Base-by-base conservation (phyloP, 345 rosid genomes). In the Eucalyptus globulus region DNA sequence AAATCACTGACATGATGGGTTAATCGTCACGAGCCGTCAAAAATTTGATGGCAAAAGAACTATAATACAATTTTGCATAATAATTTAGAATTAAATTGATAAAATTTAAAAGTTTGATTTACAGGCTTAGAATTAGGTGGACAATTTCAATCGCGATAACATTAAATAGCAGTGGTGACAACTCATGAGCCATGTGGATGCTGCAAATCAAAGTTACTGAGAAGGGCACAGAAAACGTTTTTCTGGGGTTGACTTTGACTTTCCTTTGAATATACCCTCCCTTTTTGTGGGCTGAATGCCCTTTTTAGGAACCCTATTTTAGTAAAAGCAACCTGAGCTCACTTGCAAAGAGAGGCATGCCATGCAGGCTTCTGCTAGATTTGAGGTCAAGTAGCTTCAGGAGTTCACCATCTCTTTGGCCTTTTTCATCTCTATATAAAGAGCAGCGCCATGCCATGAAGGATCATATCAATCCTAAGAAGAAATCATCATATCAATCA, bases 21-120 rank as follows among this genome's bases (percentile, higher is more conserved):
- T 56, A 56, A 1, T 56, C 6, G 0, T 24, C 62, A 22, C 6
- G 0, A 2, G 62, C 14, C 6, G 2, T 24, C 29, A 0, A 24
- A 9, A 27, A 56, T 56, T 56, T 56, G 29, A 56, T 56, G 62
- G 0, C 14, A 4, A 9, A 56, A 24, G 6, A 56, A 24, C 14
- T 56, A 56, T 0, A 56, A 56, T 24, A 56, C 2, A 56, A 56
- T 9, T 22, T 9, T 22, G 26, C 11, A 9, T 24, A 1, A 56
- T 21, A 9, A 10, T 56, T 56, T 56, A 56, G 0, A 26, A 56
- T 9, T 56, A 56, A 56, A 56, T 56, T 56, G 12, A 56, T 5
- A 26, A 34, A 9, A 34, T 17, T 21, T 16, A 24, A 10, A 24
- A 4, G 29, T 56, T 24, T 56, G 11, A 19, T 53, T 53, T 53